Percentiles rank a stretch among this genome's conserved stretches.
phyloP scores from a whole-genome alignment of 148 eudicot genomes.

The Rhododendron vialii region DNA sequence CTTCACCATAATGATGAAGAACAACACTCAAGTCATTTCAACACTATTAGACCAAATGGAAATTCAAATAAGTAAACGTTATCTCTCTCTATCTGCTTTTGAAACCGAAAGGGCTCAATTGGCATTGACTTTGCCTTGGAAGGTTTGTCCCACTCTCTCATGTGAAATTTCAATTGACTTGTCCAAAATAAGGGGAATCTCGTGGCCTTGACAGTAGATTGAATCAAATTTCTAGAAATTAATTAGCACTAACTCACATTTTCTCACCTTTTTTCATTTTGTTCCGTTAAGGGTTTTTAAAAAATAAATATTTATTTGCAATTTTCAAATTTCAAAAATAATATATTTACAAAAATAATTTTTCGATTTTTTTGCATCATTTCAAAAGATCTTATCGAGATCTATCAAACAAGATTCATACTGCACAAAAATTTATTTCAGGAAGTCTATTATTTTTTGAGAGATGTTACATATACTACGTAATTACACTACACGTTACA shows the following conservation, averaged over 20 bases:
- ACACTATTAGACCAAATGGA: background rate
- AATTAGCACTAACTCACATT: background rate
- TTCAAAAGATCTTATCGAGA: too few species aligned
- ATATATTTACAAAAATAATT: too few species aligned
- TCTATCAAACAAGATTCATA: too few species aligned
- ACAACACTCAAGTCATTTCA: background rate
- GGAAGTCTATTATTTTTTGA: too few species aligned
- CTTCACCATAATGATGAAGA: background rate
- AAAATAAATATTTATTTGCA: too few species aligned
- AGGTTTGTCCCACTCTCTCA: background rate
- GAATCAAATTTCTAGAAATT: background rate
- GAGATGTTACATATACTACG: too few species aligned
- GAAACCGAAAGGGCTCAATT: slow-evolving; percentile 8
- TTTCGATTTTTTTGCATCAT: too few species aligned
- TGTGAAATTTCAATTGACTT: background rate
- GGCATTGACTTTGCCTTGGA: slow-evolving; percentile 7
- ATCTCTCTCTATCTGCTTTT: background rate
- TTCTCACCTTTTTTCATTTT: background rate
- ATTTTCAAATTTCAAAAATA: too few species aligned
- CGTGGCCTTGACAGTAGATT: background rate
- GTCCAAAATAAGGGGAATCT: background rate
- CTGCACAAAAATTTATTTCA: too few species aligned
- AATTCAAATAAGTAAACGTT: too few species aligned
- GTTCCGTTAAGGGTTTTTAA: too few species aligned
- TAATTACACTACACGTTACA: too few species aligned